Conservation (phyloP, 192 early-diverging fungal species). For the Coemansia sp. region DNA sequence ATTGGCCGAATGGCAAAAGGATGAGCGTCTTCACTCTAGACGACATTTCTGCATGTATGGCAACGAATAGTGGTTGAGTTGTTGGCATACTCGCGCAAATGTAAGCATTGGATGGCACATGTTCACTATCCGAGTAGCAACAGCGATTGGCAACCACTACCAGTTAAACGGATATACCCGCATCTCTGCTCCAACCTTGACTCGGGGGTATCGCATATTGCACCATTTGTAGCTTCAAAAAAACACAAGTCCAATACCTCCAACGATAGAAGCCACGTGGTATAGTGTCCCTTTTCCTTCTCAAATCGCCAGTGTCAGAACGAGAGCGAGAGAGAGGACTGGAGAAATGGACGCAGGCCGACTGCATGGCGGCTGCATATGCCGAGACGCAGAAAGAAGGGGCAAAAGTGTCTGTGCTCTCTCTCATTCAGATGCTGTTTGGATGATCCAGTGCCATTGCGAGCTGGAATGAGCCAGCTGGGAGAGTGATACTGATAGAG, state of each 20-base stretch:
- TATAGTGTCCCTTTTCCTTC: neutral
- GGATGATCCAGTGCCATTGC: slow-evolving; percentile 4
- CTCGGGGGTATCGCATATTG: neutral
- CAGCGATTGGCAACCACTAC: neutral
- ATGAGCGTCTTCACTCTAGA: neutral
- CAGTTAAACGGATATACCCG: neutral
- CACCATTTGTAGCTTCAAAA: neutral
- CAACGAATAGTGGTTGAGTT: neutral
- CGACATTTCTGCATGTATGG: neutral
- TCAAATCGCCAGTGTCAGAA: neutral
- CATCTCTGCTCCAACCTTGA: neutral
- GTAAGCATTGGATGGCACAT: slow-evolving; percentile 2
- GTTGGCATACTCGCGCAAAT: neutral
- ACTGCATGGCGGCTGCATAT: slow-evolving; percentile 4
- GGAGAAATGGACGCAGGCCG: neutral
- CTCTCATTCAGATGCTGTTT: neutral
- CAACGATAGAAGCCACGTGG: neutral
- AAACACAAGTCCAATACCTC: neutral
- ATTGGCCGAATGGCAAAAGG: neutral
- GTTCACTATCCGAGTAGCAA: slow-evolving; percentile 4
- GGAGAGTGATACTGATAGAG: neutral
- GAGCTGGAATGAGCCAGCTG: neutral
- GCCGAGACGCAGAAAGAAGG: neutral
- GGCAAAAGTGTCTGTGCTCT: neutral
- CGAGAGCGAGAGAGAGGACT: neutral